Base-by-base conservation (phyloP, 2,329 filamentous ascomycete genomes). In the Aspergillus intermedius region DNA sequence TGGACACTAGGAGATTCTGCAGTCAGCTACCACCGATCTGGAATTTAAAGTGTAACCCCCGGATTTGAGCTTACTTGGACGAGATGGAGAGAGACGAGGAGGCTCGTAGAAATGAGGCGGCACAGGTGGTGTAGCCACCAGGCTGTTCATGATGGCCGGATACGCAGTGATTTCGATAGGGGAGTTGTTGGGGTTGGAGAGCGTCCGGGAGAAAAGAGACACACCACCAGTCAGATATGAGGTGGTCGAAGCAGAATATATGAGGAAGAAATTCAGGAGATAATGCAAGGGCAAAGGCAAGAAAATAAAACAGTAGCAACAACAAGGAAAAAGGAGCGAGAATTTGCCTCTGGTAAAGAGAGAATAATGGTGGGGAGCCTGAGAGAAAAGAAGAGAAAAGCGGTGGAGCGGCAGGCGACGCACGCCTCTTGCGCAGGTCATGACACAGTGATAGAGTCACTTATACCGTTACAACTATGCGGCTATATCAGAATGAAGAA, bases 61-160 rank as follows among this genome's bases (percentile, higher is more conserved):
- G 6, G 5, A 7, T 35, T 17, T 17, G 13, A 28, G 60, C 78
- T 61, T 74, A 84, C 80, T 79, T 68, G 77, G 74, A 66, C 77
- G 76, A 57, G 77, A 74, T 49, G 81, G 79, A 56, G 81, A 82
- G 60, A 79, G 75, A 65, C 78, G 79, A 66, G 73, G 72, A 65
- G 79, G 76, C 60, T 78, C 74, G 67, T 83, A 77, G 56, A 83
- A 80, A 66, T 83, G 81, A 65, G 81, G 80, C 71, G 80, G 77
- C 66, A 81, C 71, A 65, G 77, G 76, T 66, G 79, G 76, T 64
- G 74, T 76, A 58, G 73, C 71, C 69, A 78, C 71, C 66, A 84
- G 69, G 66, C 75, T 81, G 73, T 81, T 84, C 80, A 83, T 84
- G 72, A 63, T 72, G 69, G 49, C 54, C 56, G 52, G 51, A 52